Base-by-base conservation (phyloP, 495 filamentous ascomycete species). In the Sabuloglossum arenarium region DNA sequence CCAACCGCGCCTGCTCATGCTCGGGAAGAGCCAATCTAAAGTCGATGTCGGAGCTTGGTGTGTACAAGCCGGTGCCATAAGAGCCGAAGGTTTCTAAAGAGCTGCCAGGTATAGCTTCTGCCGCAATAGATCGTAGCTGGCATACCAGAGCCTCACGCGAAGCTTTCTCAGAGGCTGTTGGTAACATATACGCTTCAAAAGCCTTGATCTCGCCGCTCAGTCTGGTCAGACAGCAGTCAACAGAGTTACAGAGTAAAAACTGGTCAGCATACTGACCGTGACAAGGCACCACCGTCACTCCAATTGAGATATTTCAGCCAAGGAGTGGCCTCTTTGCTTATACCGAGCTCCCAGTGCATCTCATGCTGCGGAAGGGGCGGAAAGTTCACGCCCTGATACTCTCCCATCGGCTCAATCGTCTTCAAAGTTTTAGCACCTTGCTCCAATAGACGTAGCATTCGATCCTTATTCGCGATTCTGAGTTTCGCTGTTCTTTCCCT, bases 11-110 rank as follows among this genome's bases (percentile, higher is more conserved):
- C 5, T 51, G 27, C 12, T 56, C 58, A 19, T 53, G 14, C 49
- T 67, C 64, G 6, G 63, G 53, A 6, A 72, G 60, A 9, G 60
- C 59, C 8, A 72, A 61, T 28, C 63, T 61, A 57, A 72, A 65
- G 60, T 80, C 70, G 4, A 82, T 62, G 61, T 73, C 72, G 12
- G 80, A 82, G 32, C 68, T 66, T 21, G 70, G 64, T 43, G 68
- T 52, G 0, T 70, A 71, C 31, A 82, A 63, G n/a, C 75, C 75
- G n/a, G 72, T 79, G 5, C 61, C 54, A 34, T 71, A 66, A 6
- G 77, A 79, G 21, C 79, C 79, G 56, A 75, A 71, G 11, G 75
- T 42, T 39, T 70, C 62, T 6, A 72, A 67, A 6, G 60, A n/a
- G 47, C 46, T 28, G 11, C 65, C 58, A 6, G 64, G 63, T 10